Evolutionary conservation across 2,329 filamentous ascomycete genomes (phyloP).

Genomic region (Ceratocystiopsis brevicomis): DNA sequence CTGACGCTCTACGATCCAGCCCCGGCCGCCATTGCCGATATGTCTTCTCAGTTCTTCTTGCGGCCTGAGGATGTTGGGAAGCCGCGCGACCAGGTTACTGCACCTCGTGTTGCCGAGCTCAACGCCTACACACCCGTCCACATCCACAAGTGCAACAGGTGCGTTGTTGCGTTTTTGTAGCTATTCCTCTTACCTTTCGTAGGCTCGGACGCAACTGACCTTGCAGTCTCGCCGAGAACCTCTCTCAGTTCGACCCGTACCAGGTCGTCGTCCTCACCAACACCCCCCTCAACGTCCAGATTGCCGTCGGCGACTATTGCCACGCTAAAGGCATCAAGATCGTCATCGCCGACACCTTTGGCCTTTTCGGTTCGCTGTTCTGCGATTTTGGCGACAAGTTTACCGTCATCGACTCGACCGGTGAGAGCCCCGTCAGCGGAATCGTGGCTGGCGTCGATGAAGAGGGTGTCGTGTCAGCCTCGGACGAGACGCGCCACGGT

Average conservation of each 20-base stretch:
- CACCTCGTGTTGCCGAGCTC: conserved; percentile 76
- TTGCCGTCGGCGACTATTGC: conserved; percentile 77
- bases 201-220: conserved; percentile 8
- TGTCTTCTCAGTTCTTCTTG: conserved; percentile 96
- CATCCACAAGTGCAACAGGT: conserved; percentile 46
- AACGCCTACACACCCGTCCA: conserved; percentile 90
- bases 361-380: conserved; percentile 88
- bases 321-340: conserved; percentile 87
- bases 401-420: conserved; percentile 72
- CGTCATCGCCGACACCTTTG: conserved; percentile 73
- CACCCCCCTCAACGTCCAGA: conserved; percentile 61
- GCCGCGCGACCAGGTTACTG: conserved; percentile 70
- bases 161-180: conserved; percentile 7
- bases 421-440: conserved; percentile 69
- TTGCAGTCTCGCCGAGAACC: conserved; percentile 49
- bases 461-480: conserved; percentile 74
- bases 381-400: conserved; percentile 95
- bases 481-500: conserved; percentile 89
- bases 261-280: conserved; percentile 86
- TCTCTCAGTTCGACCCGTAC: conserved; percentile 72
- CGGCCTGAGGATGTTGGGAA: conserved; percentile 77
- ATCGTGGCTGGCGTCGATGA: conserved; percentile 84
- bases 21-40: conserved; percentile 65
- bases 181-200: neutral
- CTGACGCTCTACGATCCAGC: conserved; percentile 81